Evolutionary conservation across 768 basidiomycete species (phyloP).

Genomic region (Lepiota brunneoincarnata): DNA sequence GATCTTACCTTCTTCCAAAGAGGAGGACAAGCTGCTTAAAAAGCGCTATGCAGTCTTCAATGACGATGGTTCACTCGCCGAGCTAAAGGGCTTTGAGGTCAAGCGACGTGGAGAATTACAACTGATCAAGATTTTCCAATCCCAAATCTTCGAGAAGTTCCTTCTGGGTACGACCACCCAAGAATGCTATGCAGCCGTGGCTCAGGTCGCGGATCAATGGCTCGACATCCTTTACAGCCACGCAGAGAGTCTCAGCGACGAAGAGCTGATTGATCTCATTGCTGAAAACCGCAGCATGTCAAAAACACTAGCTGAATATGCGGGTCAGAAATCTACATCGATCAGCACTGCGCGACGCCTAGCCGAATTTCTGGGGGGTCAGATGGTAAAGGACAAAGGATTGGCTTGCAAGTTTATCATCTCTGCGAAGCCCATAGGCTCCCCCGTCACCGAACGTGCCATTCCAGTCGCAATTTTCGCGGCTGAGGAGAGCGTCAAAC

Average conservation of each 20-base stretch:
- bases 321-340: constrained; percentile 94
- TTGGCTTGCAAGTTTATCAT: constrained; percentile 99
- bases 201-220: constrained; percentile 94
- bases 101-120: constrained; percentile 97
- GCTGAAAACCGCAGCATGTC: constrained; percentile 99
- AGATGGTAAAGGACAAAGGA: constrained; percentile 99
- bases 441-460: constrained; percentile 95
- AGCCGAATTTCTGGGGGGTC: constrained; percentile 94
- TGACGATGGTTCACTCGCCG: constrained; percentile 95
- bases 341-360: constrained; percentile 94
- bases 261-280: constrained; percentile 96
- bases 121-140: constrained; percentile 99
- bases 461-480: constrained; percentile 98
- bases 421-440: constrained; percentile 87
- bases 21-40: constrained; percentile 97
- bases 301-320: constrained; percentile 94
- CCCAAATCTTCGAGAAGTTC: constrained; percentile 97
- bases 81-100: constrained; percentile 98
- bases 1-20: constrained; percentile 98
- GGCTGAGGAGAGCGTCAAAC: constrained; percentile 88
- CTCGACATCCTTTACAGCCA: constrained; percentile 90
- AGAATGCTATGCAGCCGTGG: constrained; percentile 94
- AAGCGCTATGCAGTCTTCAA: constrained; percentile 99
- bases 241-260: constrained; percentile 81
- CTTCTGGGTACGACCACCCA: constrained; percentile 89